These are phyloP conservation scores for Talaromyces sp. DNA, from an alignment of 2,329 filamentous ascomycete genomes.

Conservation along the genomic window DNA sequence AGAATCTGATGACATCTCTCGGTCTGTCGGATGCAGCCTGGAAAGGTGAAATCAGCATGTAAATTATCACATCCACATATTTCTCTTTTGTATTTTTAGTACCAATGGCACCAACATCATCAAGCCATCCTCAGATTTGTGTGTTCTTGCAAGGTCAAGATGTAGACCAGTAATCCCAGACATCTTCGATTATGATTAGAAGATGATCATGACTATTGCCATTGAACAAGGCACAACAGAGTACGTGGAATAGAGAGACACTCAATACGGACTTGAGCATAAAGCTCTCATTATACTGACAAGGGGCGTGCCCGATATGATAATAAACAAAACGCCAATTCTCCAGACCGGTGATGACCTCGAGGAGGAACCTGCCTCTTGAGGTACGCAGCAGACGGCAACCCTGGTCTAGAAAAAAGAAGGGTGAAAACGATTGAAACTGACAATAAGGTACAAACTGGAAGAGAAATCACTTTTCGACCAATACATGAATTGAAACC, in stretches of 20 bases:
- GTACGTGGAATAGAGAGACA: background rate
- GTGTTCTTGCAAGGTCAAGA: background rate
- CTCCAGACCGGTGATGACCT: background rate
- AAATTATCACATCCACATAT: slow-evolving; percentile 28
- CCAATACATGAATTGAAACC: background rate
- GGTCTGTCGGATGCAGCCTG: slow-evolving; percentile 85
- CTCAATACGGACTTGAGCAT: background rate
- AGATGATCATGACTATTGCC: background rate
- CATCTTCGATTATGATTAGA: too few species aligned
- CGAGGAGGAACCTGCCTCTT: slow-evolving; percentile 1
- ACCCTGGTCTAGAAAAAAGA: background rate
- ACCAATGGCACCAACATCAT: background rate
- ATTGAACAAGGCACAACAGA: background rate
- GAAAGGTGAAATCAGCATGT: slow-evolving; percentile 82
- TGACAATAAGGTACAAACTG: background rate
- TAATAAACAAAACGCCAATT: background rate
- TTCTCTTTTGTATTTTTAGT: slow-evolving; percentile 9
- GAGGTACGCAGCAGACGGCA: background rate
- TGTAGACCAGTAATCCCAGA: too few species aligned
- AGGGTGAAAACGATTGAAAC: background rate
- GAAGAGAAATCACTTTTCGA: slow-evolving; percentile 1
- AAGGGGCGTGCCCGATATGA: background rate
- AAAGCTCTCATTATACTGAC: background rate
- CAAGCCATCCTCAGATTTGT: background rate
- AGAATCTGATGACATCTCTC: slow-evolving; percentile 75